phyloP scores from a whole-genome alignment of 768 basidiomycete species.

The Amanita jacksonii region DNA sequence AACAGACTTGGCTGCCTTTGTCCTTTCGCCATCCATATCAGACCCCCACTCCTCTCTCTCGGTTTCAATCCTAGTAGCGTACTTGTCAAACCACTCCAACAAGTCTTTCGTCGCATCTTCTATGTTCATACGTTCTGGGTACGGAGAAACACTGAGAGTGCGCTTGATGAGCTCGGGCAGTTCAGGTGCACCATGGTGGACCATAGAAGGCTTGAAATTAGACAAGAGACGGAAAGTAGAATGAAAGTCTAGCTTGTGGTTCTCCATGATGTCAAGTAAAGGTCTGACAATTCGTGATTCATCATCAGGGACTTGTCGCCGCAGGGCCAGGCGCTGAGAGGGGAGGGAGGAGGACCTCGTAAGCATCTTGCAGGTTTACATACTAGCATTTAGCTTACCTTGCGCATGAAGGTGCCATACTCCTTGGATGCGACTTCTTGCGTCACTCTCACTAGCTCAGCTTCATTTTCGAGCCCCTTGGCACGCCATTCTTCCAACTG shows the following conservation, averaged over 20 bases:
- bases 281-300: conserved; percentile 51
- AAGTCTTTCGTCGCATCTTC: conserved; percentile 41
- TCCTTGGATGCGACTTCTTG: conserved; percentile 51
- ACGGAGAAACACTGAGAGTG: conserved; percentile 39
- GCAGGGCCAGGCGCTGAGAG: conserved; percentile 67
- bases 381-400: conserved; percentile 26
- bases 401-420: conserved; percentile 64
- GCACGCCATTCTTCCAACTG: conserved; percentile 54
- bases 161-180: conserved; percentile 33
- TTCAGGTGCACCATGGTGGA: conserved; percentile 11
- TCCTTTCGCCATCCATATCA: conserved; percentile 37
- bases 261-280: conserved; percentile 66
- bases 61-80: conserved; percentile 45
- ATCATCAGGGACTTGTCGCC: conserved; percentile 45
- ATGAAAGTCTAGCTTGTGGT: conserved; percentile 79
- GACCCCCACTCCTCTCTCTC: conserved; percentile 40
- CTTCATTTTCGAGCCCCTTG: conserved; percentile 42
- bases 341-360: too few relatives aligned
- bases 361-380: conserved; percentile 9
- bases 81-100: conserved; percentile 55
- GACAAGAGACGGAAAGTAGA: conserved; percentile 69
- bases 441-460: conserved; percentile 52
- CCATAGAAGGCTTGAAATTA: conserved; percentile 43
- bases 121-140: conserved; percentile 33
- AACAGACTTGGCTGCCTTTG: conserved; percentile 39